Evolutionary conservation across 2,329 filamentous ascomycete species (phyloP).

Genomic region (Colletotrichum sp.): DNA sequence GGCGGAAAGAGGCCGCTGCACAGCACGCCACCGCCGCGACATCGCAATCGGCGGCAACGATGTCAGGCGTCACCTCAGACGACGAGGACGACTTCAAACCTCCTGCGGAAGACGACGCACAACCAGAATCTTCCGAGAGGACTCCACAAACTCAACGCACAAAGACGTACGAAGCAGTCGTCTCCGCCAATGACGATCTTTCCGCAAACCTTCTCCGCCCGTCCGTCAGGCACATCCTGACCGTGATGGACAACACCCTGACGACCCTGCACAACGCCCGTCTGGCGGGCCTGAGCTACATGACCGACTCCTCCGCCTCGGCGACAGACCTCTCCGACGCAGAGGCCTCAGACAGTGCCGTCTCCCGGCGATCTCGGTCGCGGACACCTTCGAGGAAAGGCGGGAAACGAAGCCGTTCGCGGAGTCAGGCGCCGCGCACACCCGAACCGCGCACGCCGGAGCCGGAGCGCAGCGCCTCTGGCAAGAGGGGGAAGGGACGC

Average conservation of each 20-base stretch:
- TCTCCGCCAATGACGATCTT: slow-evolving; percentile 74
- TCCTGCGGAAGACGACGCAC: not conserved
- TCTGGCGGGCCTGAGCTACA: slow-evolving; percentile 51
- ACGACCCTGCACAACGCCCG: slow-evolving; percentile 72
- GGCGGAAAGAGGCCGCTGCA: not conserved
- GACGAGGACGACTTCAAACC: not conserved
- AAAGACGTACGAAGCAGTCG: slow-evolving; percentile 50
- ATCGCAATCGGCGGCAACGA: not conserved
- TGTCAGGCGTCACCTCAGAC: not conserved
- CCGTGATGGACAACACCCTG: slow-evolving; percentile 72
- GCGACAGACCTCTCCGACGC: slow-evolving; percentile 35
- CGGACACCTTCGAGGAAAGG: not conserved
- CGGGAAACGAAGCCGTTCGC: not conserved
- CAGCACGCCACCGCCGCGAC: not conserved
- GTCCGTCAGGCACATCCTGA: slow-evolving; percentile 71
- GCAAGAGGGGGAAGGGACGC: slow-evolving; percentile 35
- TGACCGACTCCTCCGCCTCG: slow-evolving; percentile 44
- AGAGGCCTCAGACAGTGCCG: not conserved
- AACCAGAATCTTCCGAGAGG: not conserved
- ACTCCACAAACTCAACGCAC: not conserved
- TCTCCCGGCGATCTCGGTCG: slow-evolving; percentile 6
- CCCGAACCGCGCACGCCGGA: slow-evolving; percentile 13
- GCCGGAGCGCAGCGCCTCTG: not conserved
- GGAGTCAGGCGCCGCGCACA: slow-evolving; percentile 12
- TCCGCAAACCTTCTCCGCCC: slow-evolving; percentile 71